Percentiles rank a stretch among this genome's conserved stretches.
These are phyloP conservation scores for Kodamaea neixiangensis DNA, from an alignment of 805 yeast species.

Conservation along the genomic window DNA sequence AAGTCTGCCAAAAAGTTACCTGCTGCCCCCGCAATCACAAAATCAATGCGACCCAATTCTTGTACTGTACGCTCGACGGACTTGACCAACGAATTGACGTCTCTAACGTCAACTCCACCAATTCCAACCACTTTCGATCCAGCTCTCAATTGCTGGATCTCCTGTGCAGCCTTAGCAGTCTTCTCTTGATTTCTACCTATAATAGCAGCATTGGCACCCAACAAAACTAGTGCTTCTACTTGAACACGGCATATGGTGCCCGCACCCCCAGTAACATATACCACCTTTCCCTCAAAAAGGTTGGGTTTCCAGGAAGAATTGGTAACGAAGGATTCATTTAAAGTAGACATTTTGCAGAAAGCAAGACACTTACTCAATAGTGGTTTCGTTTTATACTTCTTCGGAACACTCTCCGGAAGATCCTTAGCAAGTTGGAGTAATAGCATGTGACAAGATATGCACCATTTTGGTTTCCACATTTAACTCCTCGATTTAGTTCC, in stretches of 20 bases:
- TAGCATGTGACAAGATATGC: not conserved
- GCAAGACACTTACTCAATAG: not conserved
- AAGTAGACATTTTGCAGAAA: constrained; percentile 7
- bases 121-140: constrained; percentile 27
- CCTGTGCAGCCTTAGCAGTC: constrained; percentile 25
- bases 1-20: constrained; percentile 45
- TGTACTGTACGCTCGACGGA: constrained; percentile 24
- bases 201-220: constrained; percentile 31
- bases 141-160: constrained; percentile 22
- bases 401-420: not conserved
- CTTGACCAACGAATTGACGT: constrained; percentile 22
- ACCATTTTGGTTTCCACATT: not conserved
- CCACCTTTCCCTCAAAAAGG: constrained; percentile 29
- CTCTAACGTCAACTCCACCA: constrained; percentile 24
- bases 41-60: constrained; percentile 43
- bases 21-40: constrained; percentile 47
- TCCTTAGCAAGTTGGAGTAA: not conserved
- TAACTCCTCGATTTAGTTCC: not conserved
- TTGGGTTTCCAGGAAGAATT: constrained; percentile 25
- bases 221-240: constrained; percentile 28
- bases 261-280: constrained; percentile 32
- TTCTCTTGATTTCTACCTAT: constrained; percentile 27
- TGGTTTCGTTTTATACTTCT: not conserved
- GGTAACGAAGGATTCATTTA: constrained; percentile 20
- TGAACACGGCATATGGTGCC: constrained; percentile 31